These are phyloP conservation scores for Tuber calosporum DNA, from an alignment of 495 filamentous ascomycete genomes.

Conservation along the genomic window DNA sequence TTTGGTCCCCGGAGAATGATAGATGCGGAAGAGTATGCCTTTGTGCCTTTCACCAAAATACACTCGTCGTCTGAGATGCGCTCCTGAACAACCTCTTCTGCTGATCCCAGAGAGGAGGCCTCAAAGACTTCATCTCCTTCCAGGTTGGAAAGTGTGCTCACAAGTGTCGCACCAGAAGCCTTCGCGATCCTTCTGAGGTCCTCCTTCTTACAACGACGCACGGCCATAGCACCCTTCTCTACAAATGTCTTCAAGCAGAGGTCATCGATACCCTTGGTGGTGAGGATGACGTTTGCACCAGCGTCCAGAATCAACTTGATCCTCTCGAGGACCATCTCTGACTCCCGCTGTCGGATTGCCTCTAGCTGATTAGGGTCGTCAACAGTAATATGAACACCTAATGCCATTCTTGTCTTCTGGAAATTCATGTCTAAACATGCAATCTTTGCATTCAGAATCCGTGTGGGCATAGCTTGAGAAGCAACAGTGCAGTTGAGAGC, in stretches of 20 bases:
- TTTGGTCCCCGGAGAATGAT: constrained; percentile 95
- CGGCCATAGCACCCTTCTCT: constrained; percentile 91
- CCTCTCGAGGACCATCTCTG: constrained; percentile 86
- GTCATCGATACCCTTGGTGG: constrained; percentile 98
- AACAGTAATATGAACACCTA: constrained; percentile 96
- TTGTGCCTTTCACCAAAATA: constrained; percentile 92
- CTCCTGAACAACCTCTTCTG: constrained; percentile 93
- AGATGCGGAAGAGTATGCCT: constrained; percentile 83
- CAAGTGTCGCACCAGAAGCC: constrained; percentile 86
- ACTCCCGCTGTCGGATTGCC: constrained; percentile 86
- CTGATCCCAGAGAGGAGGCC: constrained; percentile 73
- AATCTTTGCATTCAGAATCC: constrained; percentile 89
- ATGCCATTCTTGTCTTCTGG: constrained; percentile 97
- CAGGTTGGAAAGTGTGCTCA: constrained; percentile 87
- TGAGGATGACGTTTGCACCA: constrained; percentile 91
- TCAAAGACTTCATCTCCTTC: constrained; percentile 98
- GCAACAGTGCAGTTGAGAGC: constrained; percentile 98
- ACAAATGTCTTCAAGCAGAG: constrained; percentile 89
- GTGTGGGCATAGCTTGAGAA: constrained; percentile 94
- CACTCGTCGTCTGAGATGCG: constrained; percentile 98
- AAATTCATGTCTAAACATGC: constrained; percentile 96
- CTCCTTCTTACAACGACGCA: constrained; percentile 97
- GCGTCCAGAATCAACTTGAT: constrained; percentile 97
- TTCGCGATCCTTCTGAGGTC: constrained; percentile 92
- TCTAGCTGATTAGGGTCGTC: constrained; percentile 96